Conservation (phyloP, 257 asterid genomes). For the Lycium ferocissimum region DNA sequence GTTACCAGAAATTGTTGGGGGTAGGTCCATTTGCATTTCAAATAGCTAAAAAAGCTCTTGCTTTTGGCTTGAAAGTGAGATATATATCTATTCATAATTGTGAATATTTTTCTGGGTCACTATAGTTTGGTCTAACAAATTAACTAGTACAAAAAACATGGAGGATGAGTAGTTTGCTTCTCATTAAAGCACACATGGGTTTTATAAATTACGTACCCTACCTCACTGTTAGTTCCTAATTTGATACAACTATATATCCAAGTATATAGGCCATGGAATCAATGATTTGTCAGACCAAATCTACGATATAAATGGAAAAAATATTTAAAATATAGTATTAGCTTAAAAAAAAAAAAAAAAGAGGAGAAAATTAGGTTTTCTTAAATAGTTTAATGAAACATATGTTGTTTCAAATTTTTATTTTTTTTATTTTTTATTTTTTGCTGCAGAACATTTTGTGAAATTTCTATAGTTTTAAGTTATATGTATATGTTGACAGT, state of each 20-base stretch:
- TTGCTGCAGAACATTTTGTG: background rate
- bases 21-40: background rate
- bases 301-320: background rate
- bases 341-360: background rate
- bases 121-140: too few species aligned
- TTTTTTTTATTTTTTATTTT: too few species aligned
- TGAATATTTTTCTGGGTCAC: too few species aligned
- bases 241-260: background rate
- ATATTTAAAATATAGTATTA: background rate
- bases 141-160: too few species aligned
- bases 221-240: background rate
- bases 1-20: background rate
- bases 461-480: background rate
- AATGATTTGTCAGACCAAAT: background rate
- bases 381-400: background rate
- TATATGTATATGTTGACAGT: background rate
- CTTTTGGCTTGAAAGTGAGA: too few species aligned
- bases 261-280: background rate
- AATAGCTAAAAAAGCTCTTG: too few species aligned
- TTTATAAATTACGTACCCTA: background rate
- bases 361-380: background rate
- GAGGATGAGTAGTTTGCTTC: background rate
- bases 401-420: background rate
- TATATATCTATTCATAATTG: too few species aligned
- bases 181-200: slow-evolving; percentile 3